Base-by-base conservation (phyloP, 208 protist genomes). In the Phytomonas sp. region DNA sequence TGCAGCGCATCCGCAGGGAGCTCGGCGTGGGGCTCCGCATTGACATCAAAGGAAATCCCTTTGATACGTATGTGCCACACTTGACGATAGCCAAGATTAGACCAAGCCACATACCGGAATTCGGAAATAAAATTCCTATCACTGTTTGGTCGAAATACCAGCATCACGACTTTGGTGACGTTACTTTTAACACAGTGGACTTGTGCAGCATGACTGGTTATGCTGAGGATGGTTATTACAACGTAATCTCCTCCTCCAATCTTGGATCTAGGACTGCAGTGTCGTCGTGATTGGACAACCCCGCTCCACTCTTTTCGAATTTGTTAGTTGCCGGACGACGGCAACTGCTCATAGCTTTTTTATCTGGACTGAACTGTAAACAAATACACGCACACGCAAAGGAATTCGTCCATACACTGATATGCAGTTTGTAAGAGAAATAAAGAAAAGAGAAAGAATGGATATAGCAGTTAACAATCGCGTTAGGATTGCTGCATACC, bases 1-100 rank as follows among this genome's bases (percentile, higher is more conserved):
- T 94, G 66, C 84, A 76, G 13, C 72, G 72, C 40, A 77, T 92
- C 31, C 76, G 91, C 26, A 65, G 53, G 34, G 77, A 80, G 36
- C 69, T 93, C 26, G 87, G 85, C 0, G 53, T 75, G 0, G 79
- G 75, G 3, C 71, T 93, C 9, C 75, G 80, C 13, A 79, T 96
- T 11, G 88, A 94, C 67, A 68, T 96, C 62, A 92, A 94, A 75
- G 91, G 91, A 56, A 96, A 96, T 70, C 86, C 88, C 66, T 82
- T 93, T 70, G 91, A 96, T 67, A 85, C 80, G n/a, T 96, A 91
- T 75, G 88, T 96, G 72, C 91, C 91, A 29, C 91, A 96, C 76
- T 63, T 96, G 1, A 96, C 91, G 17, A 70, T 96, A 33, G 88
- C 86, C 26, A 96, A 96, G 67, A 89, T 96, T 62, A 80, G 86